A percentile compares a stretch with the other conserved stretches of the same genome.
Conservation (phyloP, 1,284 basidiomycete species). For the Calocybe gambosa region DNA sequence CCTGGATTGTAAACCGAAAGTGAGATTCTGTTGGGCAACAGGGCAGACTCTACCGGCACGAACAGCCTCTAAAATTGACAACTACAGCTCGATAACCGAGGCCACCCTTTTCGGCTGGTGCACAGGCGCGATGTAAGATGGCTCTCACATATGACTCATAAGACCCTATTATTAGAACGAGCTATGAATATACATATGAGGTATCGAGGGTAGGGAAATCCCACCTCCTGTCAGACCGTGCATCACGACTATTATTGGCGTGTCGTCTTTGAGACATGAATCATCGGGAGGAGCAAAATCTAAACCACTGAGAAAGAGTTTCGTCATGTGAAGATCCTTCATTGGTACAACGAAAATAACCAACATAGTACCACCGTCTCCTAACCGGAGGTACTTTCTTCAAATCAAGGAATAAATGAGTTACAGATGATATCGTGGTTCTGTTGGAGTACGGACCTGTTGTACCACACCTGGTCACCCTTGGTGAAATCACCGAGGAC, state of each 20-base stretch:
- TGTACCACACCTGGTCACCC: conserved; percentile 65
- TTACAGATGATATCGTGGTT: background rate
- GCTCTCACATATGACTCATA: conserved; percentile 87
- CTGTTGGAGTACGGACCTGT: conserved; percentile 38
- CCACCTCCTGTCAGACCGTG: conserved; percentile 86
- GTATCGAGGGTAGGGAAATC: conserved; percentile 11
- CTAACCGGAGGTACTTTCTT: conserved; percentile 34
- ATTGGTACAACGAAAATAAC: conserved; percentile 12
- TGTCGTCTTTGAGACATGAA: conserved; percentile 46
- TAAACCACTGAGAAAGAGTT: conserved; percentile 44
- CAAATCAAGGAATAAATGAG: conserved; percentile 5
- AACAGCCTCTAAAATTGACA: conserved; percentile 88
- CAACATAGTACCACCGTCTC: conserved; percentile 44
- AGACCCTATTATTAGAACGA: conserved; percentile 46
- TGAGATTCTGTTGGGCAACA: conserved; percentile 7
- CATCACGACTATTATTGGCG: conserved; percentile 78
- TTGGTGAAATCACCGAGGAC: conserved; percentile 69
- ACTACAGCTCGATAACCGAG: conserved; percentile 86
- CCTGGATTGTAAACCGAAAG: conserved; percentile 35
- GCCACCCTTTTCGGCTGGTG: conserved; percentile 67
- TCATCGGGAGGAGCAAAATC: conserved; percentile 65
- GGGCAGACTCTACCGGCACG: conserved; percentile 20
- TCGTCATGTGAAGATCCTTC: conserved; percentile 2
- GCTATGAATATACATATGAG: background rate
- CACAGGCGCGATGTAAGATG: conserved; percentile 66